phyloP scores from a whole-genome alignment of 148 eudicot genomes.

The Gaultheria prostrata region DNA sequence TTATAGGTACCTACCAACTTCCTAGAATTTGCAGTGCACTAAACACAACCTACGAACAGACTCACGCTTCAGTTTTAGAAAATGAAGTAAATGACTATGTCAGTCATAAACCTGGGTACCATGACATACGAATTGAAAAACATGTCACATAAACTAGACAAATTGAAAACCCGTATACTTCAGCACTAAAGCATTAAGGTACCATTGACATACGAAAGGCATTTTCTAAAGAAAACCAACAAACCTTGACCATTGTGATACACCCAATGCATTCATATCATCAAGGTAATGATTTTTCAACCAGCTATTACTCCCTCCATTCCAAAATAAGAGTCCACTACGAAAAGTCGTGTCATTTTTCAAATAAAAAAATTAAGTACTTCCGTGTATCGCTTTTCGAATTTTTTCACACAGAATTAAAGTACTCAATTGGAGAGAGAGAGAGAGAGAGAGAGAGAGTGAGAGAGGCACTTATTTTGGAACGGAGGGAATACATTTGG shows the following conservation, averaged over 20 bases:
- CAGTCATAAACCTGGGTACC: not conserved
- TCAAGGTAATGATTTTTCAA: not conserved
- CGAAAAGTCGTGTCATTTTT: no score
- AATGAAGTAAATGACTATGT: not conserved
- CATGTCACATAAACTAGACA: not conserved
- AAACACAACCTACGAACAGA: not conserved
- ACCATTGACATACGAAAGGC: not conserved
- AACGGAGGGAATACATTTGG: no score
- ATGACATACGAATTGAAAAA: not conserved
- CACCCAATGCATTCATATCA: not conserved
- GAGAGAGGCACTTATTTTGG: no score
- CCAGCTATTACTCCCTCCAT: no score
- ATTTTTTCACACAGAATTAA: no score
- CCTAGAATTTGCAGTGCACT: not conserved
- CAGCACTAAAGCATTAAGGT: not conserved
- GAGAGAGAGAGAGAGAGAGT: no score
- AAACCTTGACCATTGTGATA: not conserved
- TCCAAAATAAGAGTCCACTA: no score
- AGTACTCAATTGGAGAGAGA: no score
- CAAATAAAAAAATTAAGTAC: no score
- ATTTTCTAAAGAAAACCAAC: not conserved
- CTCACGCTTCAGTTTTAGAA: not conserved
- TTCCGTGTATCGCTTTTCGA: no score
- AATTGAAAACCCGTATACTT: no score
- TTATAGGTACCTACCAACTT: not conserved